phyloP scores from a whole-genome alignment of 345 rosid species.

The Erodium maritimum region DNA sequence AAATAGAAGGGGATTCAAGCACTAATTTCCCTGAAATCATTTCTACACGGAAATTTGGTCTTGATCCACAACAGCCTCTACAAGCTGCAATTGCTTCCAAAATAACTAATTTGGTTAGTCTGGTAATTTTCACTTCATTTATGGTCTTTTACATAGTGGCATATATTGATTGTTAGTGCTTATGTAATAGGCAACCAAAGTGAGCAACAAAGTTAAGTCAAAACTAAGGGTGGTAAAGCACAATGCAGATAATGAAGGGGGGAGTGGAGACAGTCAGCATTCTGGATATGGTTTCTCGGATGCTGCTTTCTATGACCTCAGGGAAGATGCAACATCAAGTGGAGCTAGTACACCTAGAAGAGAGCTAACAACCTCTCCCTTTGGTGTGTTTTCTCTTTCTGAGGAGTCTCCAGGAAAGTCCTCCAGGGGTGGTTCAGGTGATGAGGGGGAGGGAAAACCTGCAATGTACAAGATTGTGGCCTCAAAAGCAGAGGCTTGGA shows the following conservation, averaged over 20 bases:
- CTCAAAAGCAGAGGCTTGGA: constrained; percentile 82
- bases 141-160: constrained; percentile 12
- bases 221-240: constrained; percentile 52
- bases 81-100: constrained; percentile 79
- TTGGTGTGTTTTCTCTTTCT: constrained; percentile 41
- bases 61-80: constrained; percentile 82
- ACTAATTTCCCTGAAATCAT: constrained; percentile 28
- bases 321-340: constrained; percentile 82
- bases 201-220: constrained; percentile 78
- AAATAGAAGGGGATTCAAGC: constrained; percentile 37
- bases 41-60: constrained; percentile 66
- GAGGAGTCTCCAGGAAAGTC: constrained; percentile 37
- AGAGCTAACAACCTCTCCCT: constrained; percentile 40
- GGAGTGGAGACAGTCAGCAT: constrained; percentile 58
- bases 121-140: constrained; percentile 11
- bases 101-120: constrained; percentile 80
- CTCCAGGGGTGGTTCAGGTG: constrained; percentile 48
- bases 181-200: constrained; percentile 54
- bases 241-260: constrained; percentile 49
- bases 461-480: constrained; percentile 55
- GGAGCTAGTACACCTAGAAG: constrained; percentile 92
- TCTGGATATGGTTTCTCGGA: constrained; percentile 53
- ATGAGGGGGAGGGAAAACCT: constrained; percentile 65
- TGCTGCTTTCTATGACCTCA: constrained; percentile 39
- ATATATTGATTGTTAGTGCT: constrained; percentile 20